These are phyloP conservation scores for Pseudomonodictys pantanalensis DNA, from an alignment of 495 filamentous ascomycete genomes.

Conservation along the genomic window DNA sequence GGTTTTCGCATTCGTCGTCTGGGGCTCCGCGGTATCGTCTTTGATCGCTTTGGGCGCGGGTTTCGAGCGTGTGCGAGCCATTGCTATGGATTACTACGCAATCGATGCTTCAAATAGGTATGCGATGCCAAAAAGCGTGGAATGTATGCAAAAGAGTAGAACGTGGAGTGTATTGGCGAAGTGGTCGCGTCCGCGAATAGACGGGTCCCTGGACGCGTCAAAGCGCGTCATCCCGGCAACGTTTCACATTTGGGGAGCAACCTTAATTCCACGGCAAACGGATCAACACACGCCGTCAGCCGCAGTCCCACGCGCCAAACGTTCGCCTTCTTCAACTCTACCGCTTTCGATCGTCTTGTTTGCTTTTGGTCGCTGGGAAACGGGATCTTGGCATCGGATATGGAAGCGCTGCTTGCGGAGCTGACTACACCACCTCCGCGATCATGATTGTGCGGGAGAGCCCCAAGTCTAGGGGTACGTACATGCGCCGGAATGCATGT, in stretches of 20 bases:
- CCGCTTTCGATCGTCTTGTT: background rate
- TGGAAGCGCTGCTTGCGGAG: constrained; percentile 15
- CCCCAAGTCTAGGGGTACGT: constrained; percentile 11
- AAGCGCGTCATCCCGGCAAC: constrained; percentile 10
- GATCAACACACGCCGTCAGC: background rate
- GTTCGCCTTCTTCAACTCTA: background rate
- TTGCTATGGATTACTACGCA: background rate
- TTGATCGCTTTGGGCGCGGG: constrained; percentile 13
- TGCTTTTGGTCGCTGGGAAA: background rate
- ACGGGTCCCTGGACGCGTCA: constrained; percentile 10
- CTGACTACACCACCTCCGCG: constrained; percentile 4
- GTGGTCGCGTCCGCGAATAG: background rate
- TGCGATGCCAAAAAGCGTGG: background rate
- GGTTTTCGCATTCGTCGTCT: constrained; percentile 2
- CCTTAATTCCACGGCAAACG: constrained; percentile 4
- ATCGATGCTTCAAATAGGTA: background rate
- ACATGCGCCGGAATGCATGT: background rate
- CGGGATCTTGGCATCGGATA: constrained; percentile 18
- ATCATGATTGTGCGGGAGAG: constrained; percentile 34
- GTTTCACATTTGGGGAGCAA: constrained; percentile 15
- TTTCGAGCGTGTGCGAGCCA: constrained; percentile 36
- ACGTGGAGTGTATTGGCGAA: background rate
- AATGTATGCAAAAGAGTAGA: constrained; percentile 6
- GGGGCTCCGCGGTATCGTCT: constrained; percentile 5
- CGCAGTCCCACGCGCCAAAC: background rate